Base-by-base conservation (phyloP, 164 flowering plant species). In the Chimonanthus salicifolius region DNA sequence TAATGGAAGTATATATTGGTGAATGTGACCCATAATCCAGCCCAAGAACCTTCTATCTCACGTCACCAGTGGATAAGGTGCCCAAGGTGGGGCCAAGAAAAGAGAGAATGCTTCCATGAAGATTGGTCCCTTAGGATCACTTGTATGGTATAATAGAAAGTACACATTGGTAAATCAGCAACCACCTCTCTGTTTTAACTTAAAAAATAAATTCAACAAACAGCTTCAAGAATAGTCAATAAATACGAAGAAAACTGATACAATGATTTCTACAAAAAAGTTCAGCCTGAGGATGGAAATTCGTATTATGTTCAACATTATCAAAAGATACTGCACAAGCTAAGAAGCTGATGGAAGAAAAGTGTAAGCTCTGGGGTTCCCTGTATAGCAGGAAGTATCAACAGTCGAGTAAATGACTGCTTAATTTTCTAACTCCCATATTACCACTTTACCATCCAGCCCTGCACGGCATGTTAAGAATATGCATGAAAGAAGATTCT, bases 361-460 rank as follows among this genome's bases (percentile, higher is more conserved):
- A 44, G 44, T 63, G 46, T 3, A 44, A 66, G 13, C 51, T 18
- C 51, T 8, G 2, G 0, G 3, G 58, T 3, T 33, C 15, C 20
- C 6, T 47, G 71, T 68, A 47, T 47, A 48, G 15, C 11, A 33
- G 4, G 8, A 66, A 66, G 49, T 13, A 9, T 8, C 15, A 45
- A 15, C 49, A 66, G 16, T 3, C 16, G 11, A 0, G 46, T 7
- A 13, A 47, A 49, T 13, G n/a, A 4, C 20, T 49, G 58, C 50
- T 72, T 67, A 51, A 62, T 51, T 67, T 73, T 88, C 87, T 87
- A 94, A 74, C 81, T 92, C 94, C 98, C 99, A 96, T 15, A 90
- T 80, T 49, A 83, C 97, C 64, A 96, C 80, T 81, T 83, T 96
- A 33, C 99, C 99, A 74, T 96, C 99, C 82, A 96, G 73, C 44